phyloP scores from a whole-genome alignment of 805 yeast genomes.

The Candida vartiovaarae region DNA sequence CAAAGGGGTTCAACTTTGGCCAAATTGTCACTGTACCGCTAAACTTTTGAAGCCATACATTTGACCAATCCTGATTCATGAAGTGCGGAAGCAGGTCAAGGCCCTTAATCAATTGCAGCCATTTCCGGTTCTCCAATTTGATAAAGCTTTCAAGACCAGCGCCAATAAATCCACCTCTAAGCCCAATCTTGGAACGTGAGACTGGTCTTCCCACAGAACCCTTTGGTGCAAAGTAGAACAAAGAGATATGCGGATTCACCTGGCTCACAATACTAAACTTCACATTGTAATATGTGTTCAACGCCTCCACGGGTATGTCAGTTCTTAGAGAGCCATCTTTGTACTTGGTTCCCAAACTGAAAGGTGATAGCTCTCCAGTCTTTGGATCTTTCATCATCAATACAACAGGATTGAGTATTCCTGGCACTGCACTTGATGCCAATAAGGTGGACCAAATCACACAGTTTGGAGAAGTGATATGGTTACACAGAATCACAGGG shows the following conservation, averaged over 20 bases:
- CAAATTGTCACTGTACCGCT: slow-evolving; percentile 72
- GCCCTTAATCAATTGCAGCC: slow-evolving; percentile 60
- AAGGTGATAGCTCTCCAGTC: slow-evolving; percentile 43
- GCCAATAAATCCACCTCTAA: slow-evolving; percentile 73
- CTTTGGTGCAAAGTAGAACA: slow-evolving; percentile 70
- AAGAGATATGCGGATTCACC: slow-evolving; percentile 74
- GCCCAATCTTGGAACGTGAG: slow-evolving; percentile 47
- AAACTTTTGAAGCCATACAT: slow-evolving; percentile 65
- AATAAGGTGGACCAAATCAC: slow-evolving; percentile 73
- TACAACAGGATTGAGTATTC: slow-evolving; percentile 72
- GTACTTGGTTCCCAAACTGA: slow-evolving; percentile 66
- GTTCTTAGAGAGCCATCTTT: slow-evolving; percentile 75
- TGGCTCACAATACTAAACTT: slow-evolving; percentile 74
- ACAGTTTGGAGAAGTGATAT: slow-evolving; percentile 72
- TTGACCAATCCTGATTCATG: slow-evolving; percentile 75
- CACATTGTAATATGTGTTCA: slow-evolving; percentile 69
- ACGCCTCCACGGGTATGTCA: slow-evolving; percentile 67
- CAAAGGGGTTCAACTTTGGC: slow-evolving; percentile 56
- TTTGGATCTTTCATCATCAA: slow-evolving; percentile 56
- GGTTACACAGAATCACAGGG: slow-evolving; percentile 72
- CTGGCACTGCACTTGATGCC: slow-evolving; percentile 82
- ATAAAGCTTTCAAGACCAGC: slow-evolving; percentile 65
- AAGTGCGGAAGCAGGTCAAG: slow-evolving; percentile 63
- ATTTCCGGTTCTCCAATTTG: slow-evolving; percentile 68
- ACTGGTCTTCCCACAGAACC: slow-evolving; percentile 82